Conservation (phyloP, 106 monocot species). For the Cymbidium sinense region DNA sequence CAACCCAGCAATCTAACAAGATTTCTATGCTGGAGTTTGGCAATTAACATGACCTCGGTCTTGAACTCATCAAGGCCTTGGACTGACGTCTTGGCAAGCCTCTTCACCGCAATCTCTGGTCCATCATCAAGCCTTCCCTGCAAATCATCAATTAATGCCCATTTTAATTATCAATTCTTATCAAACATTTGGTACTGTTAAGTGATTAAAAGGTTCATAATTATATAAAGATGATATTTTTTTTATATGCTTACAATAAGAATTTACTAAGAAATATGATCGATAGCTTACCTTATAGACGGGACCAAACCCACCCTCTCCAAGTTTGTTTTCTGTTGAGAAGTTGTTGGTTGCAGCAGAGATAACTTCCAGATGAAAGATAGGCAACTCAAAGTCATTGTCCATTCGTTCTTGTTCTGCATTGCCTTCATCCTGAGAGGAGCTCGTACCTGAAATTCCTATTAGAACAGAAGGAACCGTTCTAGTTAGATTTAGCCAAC, state of each 20-base stretch:
- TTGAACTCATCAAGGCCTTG: constrained; percentile 37
- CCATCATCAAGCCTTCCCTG: constrained; percentile 26
- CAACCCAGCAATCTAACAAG: constrained; percentile 29
- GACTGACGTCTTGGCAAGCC: constrained; percentile 17
- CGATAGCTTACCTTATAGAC: constrained; percentile 20
- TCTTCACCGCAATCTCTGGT: constrained; percentile 28
- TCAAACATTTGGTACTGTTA: no score
- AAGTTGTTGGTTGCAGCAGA: constrained; percentile 23
- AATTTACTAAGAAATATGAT: no score
- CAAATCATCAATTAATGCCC: background rate
- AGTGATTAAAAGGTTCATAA: no score
- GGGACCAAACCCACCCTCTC: constrained; percentile 38
- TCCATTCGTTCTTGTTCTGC: background rate
- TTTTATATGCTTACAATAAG: no score
- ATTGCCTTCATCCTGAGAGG: no score
- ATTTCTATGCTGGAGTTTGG: constrained; percentile 32
- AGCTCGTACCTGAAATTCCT: no score
- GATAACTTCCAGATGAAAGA: constrained; percentile 13
- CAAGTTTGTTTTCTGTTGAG: constrained; percentile 17
- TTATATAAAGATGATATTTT: no score
- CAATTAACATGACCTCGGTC: constrained; percentile 15
- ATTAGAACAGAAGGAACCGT: no score
- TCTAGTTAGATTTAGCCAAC: no score
- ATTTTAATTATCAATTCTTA: no score
- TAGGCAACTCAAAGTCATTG: constrained; percentile 16